phyloP scores from a whole-genome alignment of 2,329 filamentous ascomycete genomes.

The Fusarium pininemorale region DNA sequence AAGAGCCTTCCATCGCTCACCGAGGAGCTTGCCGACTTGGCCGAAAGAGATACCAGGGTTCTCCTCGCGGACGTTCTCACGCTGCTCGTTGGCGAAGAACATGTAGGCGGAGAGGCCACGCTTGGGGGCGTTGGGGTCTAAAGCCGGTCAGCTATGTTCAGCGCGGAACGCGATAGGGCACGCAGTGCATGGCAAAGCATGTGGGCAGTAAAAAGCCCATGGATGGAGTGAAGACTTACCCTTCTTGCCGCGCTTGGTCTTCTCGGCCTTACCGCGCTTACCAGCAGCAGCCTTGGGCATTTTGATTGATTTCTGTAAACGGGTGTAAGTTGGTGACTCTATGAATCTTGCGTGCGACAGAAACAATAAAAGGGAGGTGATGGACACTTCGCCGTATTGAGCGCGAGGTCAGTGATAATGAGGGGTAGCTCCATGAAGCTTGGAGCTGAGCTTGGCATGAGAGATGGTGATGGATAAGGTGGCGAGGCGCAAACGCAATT shows the following conservation, averaged over 20 bases:
- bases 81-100: slow-evolving; percentile 99
- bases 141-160: slow-evolving; percentile 12
- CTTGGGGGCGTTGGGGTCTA: slow-evolving; percentile 98
- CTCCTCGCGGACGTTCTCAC: slow-evolving; percentile 96
- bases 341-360: not conserved
- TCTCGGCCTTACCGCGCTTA: slow-evolving; percentile 66
- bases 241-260: slow-evolving; percentile 66
- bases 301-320: slow-evolving; percentile 49
- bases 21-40: slow-evolving; percentile 98
- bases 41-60: slow-evolving; percentile 98
- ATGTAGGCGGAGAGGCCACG: slow-evolving; percentile 99
- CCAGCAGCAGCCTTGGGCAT: slow-evolving; percentile 66
- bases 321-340: slow-evolving; percentile 35
- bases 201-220: not conserved
- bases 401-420: slow-evolving; percentile 18
- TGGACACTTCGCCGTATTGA: not conserved
- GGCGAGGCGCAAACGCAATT: slow-evolving; percentile 46
- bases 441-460: slow-evolving; percentile 20
- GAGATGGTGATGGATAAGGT: slow-evolving; percentile 13
- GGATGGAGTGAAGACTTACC: slow-evolving; percentile 53
- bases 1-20: slow-evolving; percentile 98
- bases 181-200: not conserved
- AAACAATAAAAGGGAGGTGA: not conserved
- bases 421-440: slow-evolving; percentile 40
- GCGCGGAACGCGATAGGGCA: not conserved